Conservation (phyloP, 257 asterid genomes). For the Ajuga chamaepitys region DNA sequence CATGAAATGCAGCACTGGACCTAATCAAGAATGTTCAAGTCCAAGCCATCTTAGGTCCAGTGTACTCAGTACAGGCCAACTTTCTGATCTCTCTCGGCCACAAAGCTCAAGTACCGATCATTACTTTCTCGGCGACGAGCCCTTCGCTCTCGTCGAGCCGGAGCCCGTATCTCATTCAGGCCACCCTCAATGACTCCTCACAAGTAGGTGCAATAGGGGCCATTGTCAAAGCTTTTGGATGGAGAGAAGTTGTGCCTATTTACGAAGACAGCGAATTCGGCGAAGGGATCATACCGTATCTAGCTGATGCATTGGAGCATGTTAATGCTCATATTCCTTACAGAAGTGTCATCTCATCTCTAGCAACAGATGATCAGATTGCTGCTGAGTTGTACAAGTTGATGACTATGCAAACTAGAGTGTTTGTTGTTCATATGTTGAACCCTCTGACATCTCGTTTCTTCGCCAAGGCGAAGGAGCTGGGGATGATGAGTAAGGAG, state of each 20-base stretch:
- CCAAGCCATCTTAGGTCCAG: conserved; percentile 42
- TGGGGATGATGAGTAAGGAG: conserved; percentile 28
- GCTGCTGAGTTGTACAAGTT: conserved; percentile 28
- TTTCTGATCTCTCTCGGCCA: conserved; percentile 31
- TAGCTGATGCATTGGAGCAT: conserved; percentile 24
- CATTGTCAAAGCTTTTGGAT: conserved; percentile 27
- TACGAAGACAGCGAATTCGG: conserved; percentile 28
- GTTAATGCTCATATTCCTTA: conserved; percentile 24
- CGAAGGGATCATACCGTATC: conserved; percentile 29
- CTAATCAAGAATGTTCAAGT: conserved; percentile 36
- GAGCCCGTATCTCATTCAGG: conserved; percentile 28
- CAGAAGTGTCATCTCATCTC: conserved; percentile 23
- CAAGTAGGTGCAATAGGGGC: conserved; percentile 31
- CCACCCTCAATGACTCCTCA: conserved; percentile 24
- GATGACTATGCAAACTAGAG: conserved; percentile 37
- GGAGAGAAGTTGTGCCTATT: conserved; percentile 30
- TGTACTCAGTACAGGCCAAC: conserved; percentile 28
- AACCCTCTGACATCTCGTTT: conserved; percentile 15
- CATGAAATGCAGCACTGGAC: conserved; percentile 27
- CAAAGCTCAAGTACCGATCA: conserved; percentile 32
- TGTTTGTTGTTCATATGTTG: conserved; percentile 30
- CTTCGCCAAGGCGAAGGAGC: conserved; percentile 19
- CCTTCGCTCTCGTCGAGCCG: conserved; percentile 30
- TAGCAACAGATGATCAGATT: conserved; percentile 29
- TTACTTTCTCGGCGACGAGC: conserved; percentile 42